phyloP scores from a whole-genome alignment of 2,329 filamentous ascomycete species.

The Calycina herbarum region DNA sequence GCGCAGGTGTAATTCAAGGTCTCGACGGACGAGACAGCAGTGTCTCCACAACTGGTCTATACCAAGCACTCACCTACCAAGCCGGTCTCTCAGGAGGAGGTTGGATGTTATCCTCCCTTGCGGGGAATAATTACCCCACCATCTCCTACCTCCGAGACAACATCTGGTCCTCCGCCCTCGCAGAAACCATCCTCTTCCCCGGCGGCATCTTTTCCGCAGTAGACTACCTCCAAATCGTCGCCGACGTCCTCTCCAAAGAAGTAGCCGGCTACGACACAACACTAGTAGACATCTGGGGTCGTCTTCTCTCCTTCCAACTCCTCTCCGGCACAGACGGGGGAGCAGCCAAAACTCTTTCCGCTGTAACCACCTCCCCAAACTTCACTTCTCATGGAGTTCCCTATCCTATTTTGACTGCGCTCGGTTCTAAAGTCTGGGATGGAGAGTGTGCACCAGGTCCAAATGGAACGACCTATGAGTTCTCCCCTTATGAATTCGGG shows the following conservation, averaged over 20 bases:
- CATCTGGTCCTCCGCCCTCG: slow-evolving; percentile 44
- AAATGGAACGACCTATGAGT: slow-evolving; percentile 65
- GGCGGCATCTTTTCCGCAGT: slow-evolving; percentile 38
- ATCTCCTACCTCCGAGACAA: slow-evolving; percentile 41
- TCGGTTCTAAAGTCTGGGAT: slow-evolving; percentile 39
- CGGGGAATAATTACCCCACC: slow-evolving; percentile 48
- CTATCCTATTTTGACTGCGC: slow-evolving; percentile 46
- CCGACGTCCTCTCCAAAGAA: slow-evolving; percentile 33
- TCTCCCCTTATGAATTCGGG: slow-evolving; percentile 66
- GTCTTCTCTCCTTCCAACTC: slow-evolving; percentile 29
- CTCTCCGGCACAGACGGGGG: slow-evolving; percentile 22
- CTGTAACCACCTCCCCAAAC: slow-evolving; percentile 37
- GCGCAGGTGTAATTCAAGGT: slow-evolving; percentile 42
- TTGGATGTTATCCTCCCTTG: slow-evolving; percentile 48
- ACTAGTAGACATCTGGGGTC: slow-evolving; percentile 29
- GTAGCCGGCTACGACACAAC: slow-evolving; percentile 32
- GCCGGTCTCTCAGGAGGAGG: slow-evolving; percentile 47
- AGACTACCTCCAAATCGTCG: slow-evolving; percentile 20
- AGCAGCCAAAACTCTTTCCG: slow-evolving; percentile 27
- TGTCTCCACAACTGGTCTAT: slow-evolving; percentile 43
- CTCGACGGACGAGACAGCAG: slow-evolving; percentile 46
- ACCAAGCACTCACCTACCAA: slow-evolving; percentile 48
- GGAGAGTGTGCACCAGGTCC: slow-evolving; percentile 40
- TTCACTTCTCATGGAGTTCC: slow-evolving; percentile 44
- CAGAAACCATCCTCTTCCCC: slow-evolving; percentile 41